Evolutionary conservation across 768 basidiomycete species (phyloP), one percentile per base, ranked within the genome.

Genomic region (Suillus brevipes): DNA sequence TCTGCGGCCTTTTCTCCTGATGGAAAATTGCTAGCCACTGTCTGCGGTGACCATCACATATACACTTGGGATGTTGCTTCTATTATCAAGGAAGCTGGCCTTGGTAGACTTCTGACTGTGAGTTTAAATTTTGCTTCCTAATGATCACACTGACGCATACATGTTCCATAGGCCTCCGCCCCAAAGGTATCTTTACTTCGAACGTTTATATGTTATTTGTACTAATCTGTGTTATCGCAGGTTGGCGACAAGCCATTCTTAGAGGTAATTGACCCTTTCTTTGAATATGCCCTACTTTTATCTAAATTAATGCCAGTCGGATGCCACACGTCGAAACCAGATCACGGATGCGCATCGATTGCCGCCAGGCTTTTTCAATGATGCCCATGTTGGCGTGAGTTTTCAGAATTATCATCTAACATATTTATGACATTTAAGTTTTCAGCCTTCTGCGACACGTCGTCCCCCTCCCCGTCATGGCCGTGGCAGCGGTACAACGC

Each of bases 11-110:
- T 55, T n/a, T 55, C 53, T 36, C 20, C 53, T 34, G 53, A 55
- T 34, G 53, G 53, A 34, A 55, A 34, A 14, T 12, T 34, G 18
- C 20, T 55, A 13, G 53, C 20, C 6, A 55, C 53, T 36, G 20
- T 34, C 53, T 55, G 31, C 20, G 20, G 6, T 34, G 53, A n/a
- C 20, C 2, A 20, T 20, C 53, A 55, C 20, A 55, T 55, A 55
- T 55, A 55, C 53, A 55, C 34, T n/a, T 55, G 53, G 53, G 53
- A 55, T 55, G 53, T 36, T 6, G 20, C 20, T 55, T 34, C 31
- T 55, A 55, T 55, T 6, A 6, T 55, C 18, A 55, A 20, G 31
- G 53, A 55, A 55, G 53, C 53, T n/a, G 53, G 53, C 53, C 6
- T 36, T 13, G 53, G 34, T 36, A 34, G n/a, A 36, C 53, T 55